Base-by-base conservation (phyloP, 371 early-diverging fungal species). In the Mortierella sp. region DNA sequence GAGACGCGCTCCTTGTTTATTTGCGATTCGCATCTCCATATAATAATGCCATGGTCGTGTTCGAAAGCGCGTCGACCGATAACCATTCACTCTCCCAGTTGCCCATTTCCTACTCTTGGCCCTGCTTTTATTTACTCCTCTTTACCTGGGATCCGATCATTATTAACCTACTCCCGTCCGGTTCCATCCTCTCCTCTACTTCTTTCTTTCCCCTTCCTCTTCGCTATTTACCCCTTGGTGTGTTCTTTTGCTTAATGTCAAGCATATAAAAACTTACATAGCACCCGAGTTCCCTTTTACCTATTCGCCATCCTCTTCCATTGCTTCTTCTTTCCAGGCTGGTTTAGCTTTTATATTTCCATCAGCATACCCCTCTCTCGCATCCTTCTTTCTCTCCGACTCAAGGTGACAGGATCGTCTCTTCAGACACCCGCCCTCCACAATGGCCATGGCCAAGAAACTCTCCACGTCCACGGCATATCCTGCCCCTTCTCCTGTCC, bases 391-490 rank as follows among this genome's bases (percentile, higher is more conserved):
- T 34, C 58, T 58, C 8, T 58, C 2, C 34, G 34, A 47, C 4
- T 31, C 31, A 58, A 14, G 29, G 6, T 14, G 19, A 19, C 9
- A 34, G 34, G 16, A 58, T 31, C 9, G 3, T 37, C 14, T 29
- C 19, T 34, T 10, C 34, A 19, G 11, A 16, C 22, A 4, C 16
- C 29, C 34, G 1, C 34, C 34, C 7, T 34, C 37, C 53, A 34
- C 16, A 34, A 58, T 58, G 58, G 34, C 58, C 34, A 58, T 34
- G 58, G 58, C 58, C 58, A 58, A 58, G 58, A 58, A 31, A 58
- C 31, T 5, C 31, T 31, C 58, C 34, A 58, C 22, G 58, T 14
- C 58, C 7, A 58, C 58, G 34, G 19, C 58, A 58, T 58, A 31
- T 6, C 6, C 58, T 16, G 9, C 4, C 6, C 34, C 47, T n/a